Percentiles rank a stretch among this genome's conserved stretches.
These are phyloP conservation scores for Cavenderia fasciculata DNA, from an alignment of 78 protist genomes.

Conservation along the genomic window DNA sequence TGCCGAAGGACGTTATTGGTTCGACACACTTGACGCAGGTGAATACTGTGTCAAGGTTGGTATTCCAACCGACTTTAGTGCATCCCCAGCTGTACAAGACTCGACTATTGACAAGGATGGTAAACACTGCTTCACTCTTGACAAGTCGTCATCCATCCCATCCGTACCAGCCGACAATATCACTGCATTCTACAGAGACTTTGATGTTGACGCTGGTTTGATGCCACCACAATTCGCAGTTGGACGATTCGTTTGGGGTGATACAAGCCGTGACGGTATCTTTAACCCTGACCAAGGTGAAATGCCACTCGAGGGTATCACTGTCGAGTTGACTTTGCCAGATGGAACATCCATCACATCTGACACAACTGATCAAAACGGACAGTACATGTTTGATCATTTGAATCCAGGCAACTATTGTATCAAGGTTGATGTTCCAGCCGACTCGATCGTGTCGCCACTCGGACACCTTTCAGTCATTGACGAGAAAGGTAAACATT, in stretches of 20 bases:
- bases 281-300: conserved; percentile 1
- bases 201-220: conserved; percentile 18
- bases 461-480: background rate
- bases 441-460: background rate
- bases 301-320: background rate
- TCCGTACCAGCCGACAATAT: too few relatives aligned
- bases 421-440: background rate
- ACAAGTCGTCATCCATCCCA: background rate
- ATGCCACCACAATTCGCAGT: conserved; percentile 24
- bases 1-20: conserved; percentile 6
- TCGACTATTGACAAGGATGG: background rate
- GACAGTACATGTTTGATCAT: background rate
- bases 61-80: background rate
- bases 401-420: background rate
- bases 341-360: background rate
- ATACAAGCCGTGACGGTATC: conserved; percentile 5
- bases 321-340: background rate
- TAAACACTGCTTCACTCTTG: background rate
- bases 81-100: background rate
- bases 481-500: background rate
- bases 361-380: background rate
- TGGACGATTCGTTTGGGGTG: conserved; percentile 20
- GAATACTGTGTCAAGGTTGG: background rate
- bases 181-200: too few relatives aligned
- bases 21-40: conserved; percentile 11